These are phyloP conservation scores for Candida glucosophila DNA, from an alignment of 1,139 yeast genomes.

Conservation along the genomic window DNA sequence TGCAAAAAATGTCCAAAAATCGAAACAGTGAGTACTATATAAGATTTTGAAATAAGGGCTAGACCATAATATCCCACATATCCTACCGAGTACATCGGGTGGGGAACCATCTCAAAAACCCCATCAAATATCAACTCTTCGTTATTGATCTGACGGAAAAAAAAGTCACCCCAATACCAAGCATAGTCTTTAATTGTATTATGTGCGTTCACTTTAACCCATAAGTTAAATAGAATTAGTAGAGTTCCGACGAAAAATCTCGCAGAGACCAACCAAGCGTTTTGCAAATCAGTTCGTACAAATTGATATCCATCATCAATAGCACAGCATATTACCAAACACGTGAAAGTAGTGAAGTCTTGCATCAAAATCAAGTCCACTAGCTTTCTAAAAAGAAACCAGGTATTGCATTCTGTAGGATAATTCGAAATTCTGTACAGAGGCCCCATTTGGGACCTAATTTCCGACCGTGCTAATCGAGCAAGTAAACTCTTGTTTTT, in stretches of 20 bases:
- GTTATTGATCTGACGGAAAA: conserved; percentile 68
- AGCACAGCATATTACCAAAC: conserved; percentile 57
- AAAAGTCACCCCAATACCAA: conserved; percentile 96
- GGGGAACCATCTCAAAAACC: conserved; percentile 86
- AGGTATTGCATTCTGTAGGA: conserved; percentile 76
- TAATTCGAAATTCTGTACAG: conserved; percentile 39
- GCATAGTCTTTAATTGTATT: conserved; percentile 86
- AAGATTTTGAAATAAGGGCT: conserved; percentile 70
- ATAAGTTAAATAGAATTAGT: conserved; percentile 63
- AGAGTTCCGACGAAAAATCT: conserved; percentile 35
- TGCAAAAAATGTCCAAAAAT: conserved; percentile 73
- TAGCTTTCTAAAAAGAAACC: conserved; percentile 72
- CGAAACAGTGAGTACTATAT: conserved; percentile 64
- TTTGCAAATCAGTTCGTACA: conserved; percentile 17
- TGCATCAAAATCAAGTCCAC: conserved; percentile 83
- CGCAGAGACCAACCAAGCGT: conserved; percentile 24
- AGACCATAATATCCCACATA: conserved; percentile 84
- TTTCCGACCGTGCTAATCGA: conserved; percentile 31
- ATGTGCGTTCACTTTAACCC: conserved; percentile 89
- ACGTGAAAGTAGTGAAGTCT: conserved; percentile 71
- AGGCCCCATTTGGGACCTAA: conserved; percentile 54
- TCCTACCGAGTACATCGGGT: conserved; percentile 90
- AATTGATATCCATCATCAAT: conserved; percentile 35
- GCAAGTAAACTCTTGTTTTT: too few species aligned
- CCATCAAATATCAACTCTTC: conserved; percentile 81